Conservation (phyloP, 169 alveolate genomes). For the Plasmodium vivax region DNA sequence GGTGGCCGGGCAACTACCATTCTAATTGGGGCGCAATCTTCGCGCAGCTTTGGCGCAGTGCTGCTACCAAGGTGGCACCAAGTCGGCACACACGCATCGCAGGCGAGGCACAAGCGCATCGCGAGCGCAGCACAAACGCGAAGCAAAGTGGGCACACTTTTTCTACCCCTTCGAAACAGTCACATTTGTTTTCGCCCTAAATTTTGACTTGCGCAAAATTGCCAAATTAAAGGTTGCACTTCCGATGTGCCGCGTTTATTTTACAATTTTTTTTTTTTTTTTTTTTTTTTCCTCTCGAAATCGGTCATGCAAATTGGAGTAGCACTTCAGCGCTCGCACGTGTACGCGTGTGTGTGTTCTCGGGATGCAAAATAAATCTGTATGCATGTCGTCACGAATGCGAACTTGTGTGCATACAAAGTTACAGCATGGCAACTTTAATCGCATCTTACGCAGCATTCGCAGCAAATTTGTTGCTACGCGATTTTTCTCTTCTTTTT, state of each 20-base stretch:
- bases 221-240: neutral
- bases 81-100: neutral
- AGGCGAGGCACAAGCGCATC: too few relatives aligned
- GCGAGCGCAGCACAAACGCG: too few relatives aligned
- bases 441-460: neutral
- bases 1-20: neutral
- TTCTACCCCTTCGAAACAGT: neutral
- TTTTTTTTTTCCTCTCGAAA: neutral
- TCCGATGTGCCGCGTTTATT: neutral
- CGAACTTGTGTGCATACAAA: neutral
- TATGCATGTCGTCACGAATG: neutral
- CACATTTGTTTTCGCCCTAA: neutral
- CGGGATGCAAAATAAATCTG: neutral
- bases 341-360: neutral
- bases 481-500: neutral
- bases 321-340: neutral
- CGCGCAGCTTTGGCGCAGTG: neutral
- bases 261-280: neutral
- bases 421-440: neutral
- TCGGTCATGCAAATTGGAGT: neutral
- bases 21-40: neutral
- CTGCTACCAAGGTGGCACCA: neutral
- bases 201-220: neutral
- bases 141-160: neutral
- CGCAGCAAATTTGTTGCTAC: neutral